phyloP scores from a whole-genome alignment of 1,284 basidiomycete species.

The Microbotryum intermedium region DNA sequence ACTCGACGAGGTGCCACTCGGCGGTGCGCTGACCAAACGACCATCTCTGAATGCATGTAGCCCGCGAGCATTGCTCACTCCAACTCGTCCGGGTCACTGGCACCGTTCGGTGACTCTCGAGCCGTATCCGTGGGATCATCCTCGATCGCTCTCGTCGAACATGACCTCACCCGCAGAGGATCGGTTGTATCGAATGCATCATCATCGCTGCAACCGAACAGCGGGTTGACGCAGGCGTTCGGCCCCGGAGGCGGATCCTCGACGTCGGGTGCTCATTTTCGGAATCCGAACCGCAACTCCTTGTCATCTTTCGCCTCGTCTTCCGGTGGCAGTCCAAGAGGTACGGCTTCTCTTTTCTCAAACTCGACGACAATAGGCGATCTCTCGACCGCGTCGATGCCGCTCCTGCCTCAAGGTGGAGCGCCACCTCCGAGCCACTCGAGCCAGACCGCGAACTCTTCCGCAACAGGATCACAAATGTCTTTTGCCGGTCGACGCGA shows the following conservation, averaged over 20 bases:
- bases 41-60: no score
- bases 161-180: constrained; percentile 59
- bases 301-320: constrained; percentile 21
- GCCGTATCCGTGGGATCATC: neutral
- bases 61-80: neutral
- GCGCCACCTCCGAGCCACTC: no score
- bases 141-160: neutral
- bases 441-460: no score
- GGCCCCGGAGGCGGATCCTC: constrained; percentile 5
- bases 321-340: constrained; percentile 1
- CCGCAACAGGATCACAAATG: no score
- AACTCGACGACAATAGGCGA: constrained; percentile 20
- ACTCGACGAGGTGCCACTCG: no score
- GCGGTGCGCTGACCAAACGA: no score
- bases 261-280: neutral
- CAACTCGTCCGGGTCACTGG: neutral
- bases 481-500: neutral
- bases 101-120: neutral
- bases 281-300: constrained; percentile 6
- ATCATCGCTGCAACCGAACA: constrained; percentile 27
- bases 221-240: no score
- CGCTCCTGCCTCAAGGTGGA: constrained; percentile 5
- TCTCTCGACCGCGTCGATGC: constrained; percentile 15
- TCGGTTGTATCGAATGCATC: constrained; percentile 47
- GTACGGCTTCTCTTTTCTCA: constrained; percentile 3